Base-by-base conservation (phyloP, 2,329 filamentous ascomycete genomes). In the Nannizziopsis arthrosporioides region DNA sequence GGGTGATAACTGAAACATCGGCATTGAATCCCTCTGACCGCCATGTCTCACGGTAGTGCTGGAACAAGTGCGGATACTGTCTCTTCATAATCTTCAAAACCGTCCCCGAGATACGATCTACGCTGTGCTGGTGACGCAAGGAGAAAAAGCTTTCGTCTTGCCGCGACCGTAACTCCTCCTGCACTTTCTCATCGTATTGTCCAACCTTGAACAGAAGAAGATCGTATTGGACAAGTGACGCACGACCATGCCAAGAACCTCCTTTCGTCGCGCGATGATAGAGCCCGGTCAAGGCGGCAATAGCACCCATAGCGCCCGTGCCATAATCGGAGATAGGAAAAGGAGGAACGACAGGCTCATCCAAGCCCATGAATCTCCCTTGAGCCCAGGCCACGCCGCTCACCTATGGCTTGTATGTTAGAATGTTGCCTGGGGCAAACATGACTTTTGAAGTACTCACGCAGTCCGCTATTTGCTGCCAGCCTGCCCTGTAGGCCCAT, bases 381-480 rank as follows among this genome's bases (percentile, higher is more conserved):
- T 68, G 66, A 1, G 62, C 66, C 66, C 66, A 68, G 6, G 66
- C 64, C 12, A 68, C 53, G 40, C 66, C 66, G 15, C 64, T 68
- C 1, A 67, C 65, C 65, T 68, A 58, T 53, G 18, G n/a, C 3
- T 4, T n/a, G 17, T 15, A 12, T 5, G 31, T 48, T 40, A 44
- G 36, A 12, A 41, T 7, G 3, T 36, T 14, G 11, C 19, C 35
- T 48, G 7, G 7, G 27, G 19, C 19, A 3, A 31, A 15, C 22
- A 14, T 32, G 34, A 39, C 14, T 12, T 27, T 32, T 14, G 22
- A 12, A 30, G n/a, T 31, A 49, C 74, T 74, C 61, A 73, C 80
- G 48, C 74, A 81, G 59, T 85, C 82, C 12, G 80, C 80, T 54
- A 84, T 84, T 55, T 83, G 80, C 58, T 84, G 82, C 82, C 82